phyloP scores from a whole-genome alignment of 345 rosid species.

The Eucalyptus camaldulensis region DNA sequence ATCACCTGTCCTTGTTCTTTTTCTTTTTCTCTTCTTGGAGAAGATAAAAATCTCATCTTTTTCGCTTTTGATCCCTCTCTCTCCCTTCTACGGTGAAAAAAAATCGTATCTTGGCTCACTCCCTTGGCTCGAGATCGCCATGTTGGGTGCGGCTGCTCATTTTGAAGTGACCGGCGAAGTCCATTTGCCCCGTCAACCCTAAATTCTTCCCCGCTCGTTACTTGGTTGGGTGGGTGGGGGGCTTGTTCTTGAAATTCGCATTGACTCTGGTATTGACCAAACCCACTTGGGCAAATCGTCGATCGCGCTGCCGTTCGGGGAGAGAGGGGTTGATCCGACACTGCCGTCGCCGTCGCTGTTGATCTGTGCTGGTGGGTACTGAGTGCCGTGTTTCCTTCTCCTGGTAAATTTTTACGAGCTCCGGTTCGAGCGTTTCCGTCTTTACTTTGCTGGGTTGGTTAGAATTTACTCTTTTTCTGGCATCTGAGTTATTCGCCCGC shows the following conservation, averaged over 20 bases:
- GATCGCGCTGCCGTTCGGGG: neutral
- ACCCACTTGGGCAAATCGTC: neutral
- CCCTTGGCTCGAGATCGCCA: neutral
- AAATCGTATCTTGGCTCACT: neutral
- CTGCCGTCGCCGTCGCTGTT: neutral
- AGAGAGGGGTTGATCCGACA: neutral
- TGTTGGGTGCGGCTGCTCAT: neutral
- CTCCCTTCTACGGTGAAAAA: neutral
- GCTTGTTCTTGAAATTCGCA: neutral
- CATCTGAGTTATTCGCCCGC: neutral
- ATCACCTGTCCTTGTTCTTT: neutral
- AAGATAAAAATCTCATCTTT: neutral
- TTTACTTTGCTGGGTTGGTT: neutral
- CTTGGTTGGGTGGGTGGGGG: neutral
- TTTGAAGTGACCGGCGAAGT: neutral
- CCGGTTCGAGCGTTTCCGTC: neutral
- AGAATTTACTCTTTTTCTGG: neutral
- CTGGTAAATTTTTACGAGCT: neutral
- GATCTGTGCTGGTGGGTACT: neutral
- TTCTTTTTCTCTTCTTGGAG: neutral
- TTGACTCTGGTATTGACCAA: neutral
- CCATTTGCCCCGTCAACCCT: neutral
- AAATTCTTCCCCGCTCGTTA: neutral
- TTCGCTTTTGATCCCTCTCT: neutral
- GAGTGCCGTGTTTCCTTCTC: neutral